Conservation (phyloP, 163 green algal genomes). For the Chlamydomonas reinhardtii region DNA sequence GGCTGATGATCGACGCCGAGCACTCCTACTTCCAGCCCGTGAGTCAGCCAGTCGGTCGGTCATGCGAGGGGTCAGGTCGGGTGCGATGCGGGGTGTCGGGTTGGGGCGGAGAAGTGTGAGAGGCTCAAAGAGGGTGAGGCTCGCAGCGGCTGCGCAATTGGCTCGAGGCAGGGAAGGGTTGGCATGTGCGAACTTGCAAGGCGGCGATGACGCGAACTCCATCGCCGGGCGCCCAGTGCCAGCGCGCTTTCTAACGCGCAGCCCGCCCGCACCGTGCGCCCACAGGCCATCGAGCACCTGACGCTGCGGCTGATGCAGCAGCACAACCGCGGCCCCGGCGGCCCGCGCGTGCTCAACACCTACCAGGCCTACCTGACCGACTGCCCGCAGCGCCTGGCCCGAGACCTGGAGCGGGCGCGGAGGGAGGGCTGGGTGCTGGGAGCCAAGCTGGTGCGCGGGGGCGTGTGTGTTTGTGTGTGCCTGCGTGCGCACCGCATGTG, state of each 20-base stretch:
- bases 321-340: conserved; percentile 76
- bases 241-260: too few species aligned
- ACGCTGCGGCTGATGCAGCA: conserved; percentile 78
- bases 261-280: too few species aligned
- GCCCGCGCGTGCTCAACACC: conserved; percentile 85
- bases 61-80: too few species aligned
- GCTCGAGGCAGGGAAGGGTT: too few species aligned
- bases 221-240: too few species aligned
- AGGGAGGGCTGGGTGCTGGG: conserved; percentile 72
- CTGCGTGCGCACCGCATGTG: too few species aligned
- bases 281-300: conserved; percentile 89
- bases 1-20: conserved; percentile 51
- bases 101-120: not conserved
- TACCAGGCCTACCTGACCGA: conserved; percentile 92
- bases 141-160: too few species aligned
- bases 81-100: not conserved
- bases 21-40: conserved; percentile 90
- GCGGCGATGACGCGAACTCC: too few species aligned
- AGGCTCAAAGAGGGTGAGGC: not conserved
- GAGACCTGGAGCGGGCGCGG: conserved; percentile 80
- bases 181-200: too few species aligned
- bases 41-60: too few species aligned
- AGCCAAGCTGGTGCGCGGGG: conserved; percentile 64
- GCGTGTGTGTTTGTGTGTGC: conserved; percentile 1
- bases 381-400: conserved; percentile 63